Conservation (phyloP, 1,139 yeast genomes). For the Candida pseudocylindracea region DNA sequence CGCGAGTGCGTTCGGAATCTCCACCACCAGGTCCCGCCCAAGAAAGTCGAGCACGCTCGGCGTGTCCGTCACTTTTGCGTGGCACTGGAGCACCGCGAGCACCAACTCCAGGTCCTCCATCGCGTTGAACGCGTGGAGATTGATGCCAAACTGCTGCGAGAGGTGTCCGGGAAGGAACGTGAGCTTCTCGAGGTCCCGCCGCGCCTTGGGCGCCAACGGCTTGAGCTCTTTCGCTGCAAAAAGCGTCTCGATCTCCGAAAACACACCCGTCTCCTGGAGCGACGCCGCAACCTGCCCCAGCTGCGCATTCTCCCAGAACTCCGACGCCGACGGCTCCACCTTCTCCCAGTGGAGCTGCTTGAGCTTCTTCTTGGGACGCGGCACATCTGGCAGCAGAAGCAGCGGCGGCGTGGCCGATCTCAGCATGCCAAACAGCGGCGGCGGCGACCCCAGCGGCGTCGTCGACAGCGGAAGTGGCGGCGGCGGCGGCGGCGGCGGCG, state of each 20-base stretch:
- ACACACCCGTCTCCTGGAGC: conserved; percentile 46
- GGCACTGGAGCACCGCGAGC: conserved; percentile 45
- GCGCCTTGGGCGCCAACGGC: not conserved
- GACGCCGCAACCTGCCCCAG: conserved; percentile 25
- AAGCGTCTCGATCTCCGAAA: conserved; percentile 55
- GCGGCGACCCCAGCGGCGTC: conserved; percentile 10
- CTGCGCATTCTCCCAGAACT: conserved; percentile 58
- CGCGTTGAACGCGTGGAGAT: conserved; percentile 57
- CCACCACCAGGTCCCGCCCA: conserved; percentile 46
- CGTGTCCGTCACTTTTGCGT: conserved; percentile 42
- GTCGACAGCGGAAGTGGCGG: conserved; percentile 5
- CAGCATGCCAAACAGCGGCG: conserved; percentile 9
- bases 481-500: conserved; percentile 4
- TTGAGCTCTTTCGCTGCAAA: conserved; percentile 43
- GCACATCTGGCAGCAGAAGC: conserved; percentile 1
- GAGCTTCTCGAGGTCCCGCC: conserved; percentile 12
- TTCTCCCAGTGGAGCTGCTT: conserved; percentile 96
- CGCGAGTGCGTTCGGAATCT: conserved; percentile 42
- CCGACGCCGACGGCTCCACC: conserved; percentile 42
- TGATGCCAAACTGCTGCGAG: conserved; percentile 76
- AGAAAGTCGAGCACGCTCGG: conserved; percentile 65
- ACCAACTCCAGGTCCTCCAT: conserved; percentile 42
- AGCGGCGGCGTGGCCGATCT: not conserved
- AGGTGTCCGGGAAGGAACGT: conserved; percentile 58
- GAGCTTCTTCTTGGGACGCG: conserved; percentile 39